Evolutionary conservation across 2,329 filamentous ascomycete species (phyloP).

Genomic region (Pseudocercospora fuligena): DNA sequence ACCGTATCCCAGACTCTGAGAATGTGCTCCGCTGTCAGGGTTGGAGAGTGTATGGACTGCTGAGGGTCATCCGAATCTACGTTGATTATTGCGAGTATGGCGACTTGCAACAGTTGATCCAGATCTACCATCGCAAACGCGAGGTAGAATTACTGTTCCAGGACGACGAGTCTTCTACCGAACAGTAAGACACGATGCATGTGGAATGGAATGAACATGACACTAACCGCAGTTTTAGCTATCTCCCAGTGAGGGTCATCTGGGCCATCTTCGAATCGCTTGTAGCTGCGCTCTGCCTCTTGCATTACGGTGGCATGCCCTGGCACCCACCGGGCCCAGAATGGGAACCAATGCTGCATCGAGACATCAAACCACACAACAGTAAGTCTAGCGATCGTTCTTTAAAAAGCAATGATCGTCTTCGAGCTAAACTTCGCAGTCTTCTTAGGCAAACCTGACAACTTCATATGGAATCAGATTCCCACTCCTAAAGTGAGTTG

Average conservation of each 20-base stretch:
- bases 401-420: not conserved
- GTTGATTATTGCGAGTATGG: not conserved
- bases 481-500: not conserved
- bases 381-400: not conserved
- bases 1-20: not conserved
- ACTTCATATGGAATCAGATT: not conserved
- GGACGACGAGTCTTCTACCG: not conserved
- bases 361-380: not conserved
- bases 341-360: not conserved
- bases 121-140: not conserved
- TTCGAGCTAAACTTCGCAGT: not conserved
- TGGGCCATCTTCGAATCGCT: not conserved
- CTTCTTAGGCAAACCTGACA: not conserved
- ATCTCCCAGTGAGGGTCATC: not conserved
- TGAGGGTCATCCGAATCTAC: not conserved
- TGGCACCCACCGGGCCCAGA: not conserved
- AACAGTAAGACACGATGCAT: not conserved
- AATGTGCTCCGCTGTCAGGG: not conserved
- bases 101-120: not conserved
- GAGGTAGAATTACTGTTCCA: not conserved
- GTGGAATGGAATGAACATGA: not conserved
- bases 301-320: not conserved
- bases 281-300: not conserved
- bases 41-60: not conserved
- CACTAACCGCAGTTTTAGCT: not conserved